Percentiles rank a stretch among this genome's conserved stretches.
These are phyloP conservation scores for Pleurotus ostreatus DNA, from an alignment of 768 basidiomycete species.

Conservation along the genomic window DNA sequence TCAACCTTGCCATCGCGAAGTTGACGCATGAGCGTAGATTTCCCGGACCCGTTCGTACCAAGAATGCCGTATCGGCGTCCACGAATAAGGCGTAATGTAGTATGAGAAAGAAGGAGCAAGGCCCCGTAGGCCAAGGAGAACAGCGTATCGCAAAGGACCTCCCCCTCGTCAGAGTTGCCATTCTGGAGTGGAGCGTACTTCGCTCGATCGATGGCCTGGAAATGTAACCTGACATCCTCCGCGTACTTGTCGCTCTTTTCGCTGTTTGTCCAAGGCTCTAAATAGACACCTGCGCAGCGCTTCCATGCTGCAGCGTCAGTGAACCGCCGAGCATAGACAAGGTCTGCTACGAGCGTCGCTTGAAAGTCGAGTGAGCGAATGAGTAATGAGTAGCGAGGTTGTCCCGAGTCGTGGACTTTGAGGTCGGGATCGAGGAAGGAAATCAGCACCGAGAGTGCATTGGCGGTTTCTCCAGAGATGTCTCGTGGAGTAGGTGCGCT, in stretches of 20 bases:
- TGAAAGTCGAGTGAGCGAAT: slow-evolving; percentile 64
- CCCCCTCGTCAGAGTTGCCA: slow-evolving; percentile 65
- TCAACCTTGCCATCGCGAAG: slow-evolving; percentile 93
- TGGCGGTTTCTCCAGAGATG: slow-evolving; percentile 56
- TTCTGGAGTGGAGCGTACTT: slow-evolving; percentile 45
- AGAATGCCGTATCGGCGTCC: slow-evolving; percentile 94
- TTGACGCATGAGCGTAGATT: slow-evolving; percentile 94
- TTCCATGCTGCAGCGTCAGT: slow-evolving; percentile 55
- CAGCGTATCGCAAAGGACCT: slow-evolving; percentile 85
- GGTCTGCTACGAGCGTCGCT: slow-evolving; percentile 72
- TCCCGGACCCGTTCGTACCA: slow-evolving; percentile 94
- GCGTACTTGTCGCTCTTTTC: slow-evolving; percentile 47
- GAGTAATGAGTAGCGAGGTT: slow-evolving; percentile 53
- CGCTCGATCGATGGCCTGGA: slow-evolving; percentile 74
- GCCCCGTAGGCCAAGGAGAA: slow-evolving; percentile 97
- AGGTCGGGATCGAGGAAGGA: slow-evolving; percentile 54
- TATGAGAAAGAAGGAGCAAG: slow-evolving; percentile 90
- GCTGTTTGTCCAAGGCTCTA: slow-evolving; percentile 66
- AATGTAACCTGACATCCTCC: slow-evolving; percentile 66
- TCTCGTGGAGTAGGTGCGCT: slow-evolving; percentile 71
- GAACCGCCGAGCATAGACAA: slow-evolving; percentile 60
- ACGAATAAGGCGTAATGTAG: slow-evolving; percentile 81
- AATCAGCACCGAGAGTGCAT: slow-evolving; percentile 51
- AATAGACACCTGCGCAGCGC: slow-evolving; percentile 68
- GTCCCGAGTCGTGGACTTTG: slow-evolving; percentile 45